A percentile compares a stretch with the other conserved stretches of the same genome.
Evolutionary conservation across 1,284 basidiomycete species (phyloP).

Genomic region (Hemileia vastatrix): DNA sequence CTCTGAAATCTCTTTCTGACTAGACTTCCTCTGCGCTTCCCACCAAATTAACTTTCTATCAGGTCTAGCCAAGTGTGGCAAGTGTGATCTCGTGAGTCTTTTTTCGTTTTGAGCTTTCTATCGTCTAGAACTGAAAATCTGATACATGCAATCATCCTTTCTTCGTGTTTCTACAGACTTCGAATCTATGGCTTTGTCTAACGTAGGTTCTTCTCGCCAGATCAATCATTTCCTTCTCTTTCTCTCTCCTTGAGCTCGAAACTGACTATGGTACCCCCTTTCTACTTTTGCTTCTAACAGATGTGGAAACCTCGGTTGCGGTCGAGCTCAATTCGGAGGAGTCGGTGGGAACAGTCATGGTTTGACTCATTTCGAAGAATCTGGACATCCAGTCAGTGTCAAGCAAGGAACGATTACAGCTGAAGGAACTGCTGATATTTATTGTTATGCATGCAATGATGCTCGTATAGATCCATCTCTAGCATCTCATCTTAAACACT

Average conservation of each 20-base stretch:
- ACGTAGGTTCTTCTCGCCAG: constrained; percentile 32
- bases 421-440: constrained; percentile 83
- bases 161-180: too few species aligned
- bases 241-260: not conserved
- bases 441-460: constrained; percentile 90
- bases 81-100: too few species aligned
- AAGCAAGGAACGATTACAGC: constrained; percentile 96
- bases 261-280: too few species aligned
- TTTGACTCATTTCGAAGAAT: constrained; percentile 65
- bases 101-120: too few species aligned
- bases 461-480: constrained; percentile 71
- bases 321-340: constrained; percentile 77
- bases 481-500: constrained; percentile 62
- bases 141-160: too few species aligned
- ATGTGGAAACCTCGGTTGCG: constrained; percentile 90
- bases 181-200: constrained; percentile 91
- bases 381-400: constrained; percentile 72
- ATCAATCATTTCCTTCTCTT: not conserved
- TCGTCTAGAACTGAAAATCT: too few species aligned
- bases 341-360: constrained; percentile 83
- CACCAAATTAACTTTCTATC: too few species aligned
- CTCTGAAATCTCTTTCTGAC: too few species aligned
- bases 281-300: constrained; percentile 32
- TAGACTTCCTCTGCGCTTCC: too few species aligned
- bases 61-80: too few species aligned